A percentile compares a stretch with the other conserved stretches of the same genome.
Evolutionary conservation across 2,329 filamentous ascomycete species (phyloP).

Genomic region (Alternaria sp.): DNA sequence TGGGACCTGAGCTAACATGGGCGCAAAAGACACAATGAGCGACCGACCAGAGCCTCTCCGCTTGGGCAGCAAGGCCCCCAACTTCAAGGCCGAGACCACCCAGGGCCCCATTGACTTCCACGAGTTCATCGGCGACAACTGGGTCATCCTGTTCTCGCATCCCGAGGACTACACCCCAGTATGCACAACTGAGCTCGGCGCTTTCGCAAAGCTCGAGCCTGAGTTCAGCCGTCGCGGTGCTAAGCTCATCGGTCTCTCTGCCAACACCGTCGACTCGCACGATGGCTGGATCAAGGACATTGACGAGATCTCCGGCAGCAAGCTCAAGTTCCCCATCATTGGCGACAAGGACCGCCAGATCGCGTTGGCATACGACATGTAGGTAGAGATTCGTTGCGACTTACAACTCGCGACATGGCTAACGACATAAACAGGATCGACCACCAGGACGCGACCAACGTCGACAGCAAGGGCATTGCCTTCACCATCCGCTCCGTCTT

Average conservation of each 20-base stretch:
- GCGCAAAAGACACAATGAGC: slow-evolving; percentile 34
- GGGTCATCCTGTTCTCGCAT: slow-evolving; percentile 75
- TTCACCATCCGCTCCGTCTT: slow-evolving; percentile 71
- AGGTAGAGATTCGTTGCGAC: slow-evolving; percentile 21
- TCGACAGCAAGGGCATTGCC: slow-evolving; percentile 62
- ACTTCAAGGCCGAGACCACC: slow-evolving; percentile 74
- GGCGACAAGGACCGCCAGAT: slow-evolving; percentile 60
- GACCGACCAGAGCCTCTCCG: slow-evolving; percentile 58
- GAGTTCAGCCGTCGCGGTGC: slow-evolving; percentile 67
- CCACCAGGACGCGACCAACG: slow-evolving; percentile 64
- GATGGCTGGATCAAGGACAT: slow-evolving; percentile 61
- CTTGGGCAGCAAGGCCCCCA: slow-evolving; percentile 69
- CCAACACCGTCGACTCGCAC: slow-evolving; percentile 59
- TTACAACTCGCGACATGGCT: slow-evolving; percentile 14
- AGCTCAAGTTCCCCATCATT: slow-evolving; percentile 60
- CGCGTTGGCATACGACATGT: slow-evolving; percentile 60
- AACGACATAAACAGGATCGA: slow-evolving; percentile 50
- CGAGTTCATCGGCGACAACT: slow-evolving; percentile 72
- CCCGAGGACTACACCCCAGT: slow-evolving; percentile 67
- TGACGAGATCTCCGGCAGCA: slow-evolving; percentile 57
- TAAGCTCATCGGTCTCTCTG: slow-evolving; percentile 66
- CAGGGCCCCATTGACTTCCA: slow-evolving; percentile 72
- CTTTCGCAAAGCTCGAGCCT: slow-evolving; percentile 68
- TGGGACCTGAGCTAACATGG: slow-evolving; percentile 17
- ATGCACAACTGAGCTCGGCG: slow-evolving; percentile 68